phyloP scores from a whole-genome alignment of 768 basidiomycete species.

The Mycena kentingensis region DNA sequence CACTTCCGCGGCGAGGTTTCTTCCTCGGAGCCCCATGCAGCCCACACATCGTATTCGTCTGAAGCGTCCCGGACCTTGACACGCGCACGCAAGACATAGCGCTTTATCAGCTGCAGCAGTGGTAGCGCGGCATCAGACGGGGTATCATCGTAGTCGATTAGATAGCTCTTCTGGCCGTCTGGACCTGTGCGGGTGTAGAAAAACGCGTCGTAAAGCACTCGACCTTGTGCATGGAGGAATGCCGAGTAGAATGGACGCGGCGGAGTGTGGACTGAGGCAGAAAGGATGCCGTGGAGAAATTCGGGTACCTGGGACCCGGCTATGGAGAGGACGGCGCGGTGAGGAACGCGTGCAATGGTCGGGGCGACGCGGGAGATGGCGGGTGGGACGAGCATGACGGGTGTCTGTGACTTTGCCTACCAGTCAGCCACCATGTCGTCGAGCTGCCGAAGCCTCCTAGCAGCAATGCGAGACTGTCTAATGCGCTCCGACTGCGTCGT shows the following conservation, averaged over 20 bases:
- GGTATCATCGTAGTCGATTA: constrained; percentile 72
- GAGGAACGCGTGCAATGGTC: constrained; percentile 60
- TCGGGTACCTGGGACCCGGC: constrained; percentile 77
- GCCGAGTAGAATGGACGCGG: constrained; percentile 67
- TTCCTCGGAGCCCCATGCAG: constrained; percentile 66
- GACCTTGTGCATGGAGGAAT: constrained; percentile 86
- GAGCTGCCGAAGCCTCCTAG: constrained; percentile 75
- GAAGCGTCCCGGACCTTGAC: constrained; percentile 82
- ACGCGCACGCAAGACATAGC: constrained; percentile 85
- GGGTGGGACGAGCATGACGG: constrained; percentile 32
- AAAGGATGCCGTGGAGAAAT: constrained; percentile 80
- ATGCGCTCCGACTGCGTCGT: constrained; percentile 86
- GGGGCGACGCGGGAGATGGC: constrained; percentile 53
- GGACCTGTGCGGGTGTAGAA: constrained; percentile 62
- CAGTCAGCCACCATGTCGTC: constrained; percentile 59
- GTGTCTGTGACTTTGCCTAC: not conserved
- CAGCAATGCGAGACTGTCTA: constrained; percentile 81
- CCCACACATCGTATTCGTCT: constrained; percentile 79
- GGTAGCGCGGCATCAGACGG: constrained; percentile 60
- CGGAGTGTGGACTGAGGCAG: constrained; percentile 47
- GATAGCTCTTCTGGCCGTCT: constrained; percentile 52
- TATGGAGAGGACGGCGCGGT: constrained; percentile 72
- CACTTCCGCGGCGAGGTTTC: constrained; percentile 40
- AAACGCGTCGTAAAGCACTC: constrained; percentile 88
- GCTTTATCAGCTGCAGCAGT: constrained; percentile 73